These are phyloP conservation scores for Colletotrichum abscissum DNA, from an alignment of 2,329 filamentous ascomycete species.

Conservation along the genomic window DNA sequence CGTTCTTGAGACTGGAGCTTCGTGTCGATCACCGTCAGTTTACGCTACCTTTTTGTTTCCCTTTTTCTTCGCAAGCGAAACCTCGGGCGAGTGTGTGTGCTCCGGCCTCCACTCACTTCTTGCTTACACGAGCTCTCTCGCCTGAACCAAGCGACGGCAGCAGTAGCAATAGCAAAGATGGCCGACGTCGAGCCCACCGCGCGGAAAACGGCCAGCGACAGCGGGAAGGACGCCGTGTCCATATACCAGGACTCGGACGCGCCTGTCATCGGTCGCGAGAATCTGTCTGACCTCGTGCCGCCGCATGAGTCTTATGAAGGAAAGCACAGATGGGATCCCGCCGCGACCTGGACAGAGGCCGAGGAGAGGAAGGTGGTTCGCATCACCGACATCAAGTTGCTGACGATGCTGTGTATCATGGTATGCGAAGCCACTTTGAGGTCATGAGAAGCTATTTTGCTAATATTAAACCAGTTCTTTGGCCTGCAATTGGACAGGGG, in stretches of 20 bases:
- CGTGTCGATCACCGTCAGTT: constrained; percentile 6
- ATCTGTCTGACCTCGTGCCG: constrained; percentile 46
- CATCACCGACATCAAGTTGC: constrained; percentile 63
- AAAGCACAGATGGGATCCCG: constrained; percentile 67
- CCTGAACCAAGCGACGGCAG: neutral
- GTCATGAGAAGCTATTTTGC: neutral
- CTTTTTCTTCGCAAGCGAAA: neutral
- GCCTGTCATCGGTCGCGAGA: constrained; percentile 50
- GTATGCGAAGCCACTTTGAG: constrained; percentile 46
- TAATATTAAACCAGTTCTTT: constrained; percentile 58
- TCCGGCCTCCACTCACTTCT: neutral
- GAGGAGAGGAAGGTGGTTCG: constrained; percentile 66
- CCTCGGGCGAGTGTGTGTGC: neutral
- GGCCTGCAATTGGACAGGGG: constrained; percentile 72
- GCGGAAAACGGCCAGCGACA: constrained; percentile 32
- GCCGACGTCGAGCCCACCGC: constrained; percentile 43
- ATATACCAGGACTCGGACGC: constrained; percentile 39
- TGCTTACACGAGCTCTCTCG: neutral
- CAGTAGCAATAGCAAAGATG: constrained; percentile 38
- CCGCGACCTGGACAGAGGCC: constrained; percentile 64
- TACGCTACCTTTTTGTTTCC: neutral
- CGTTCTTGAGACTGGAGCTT: neutral
- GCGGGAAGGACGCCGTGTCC: constrained; percentile 38
- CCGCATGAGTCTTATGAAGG: constrained; percentile 69
- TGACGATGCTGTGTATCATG: constrained; percentile 46